Base-by-base conservation (phyloP, 495 filamentous ascomycete genomes). In the Thermochaetoides thermophila region DNA sequence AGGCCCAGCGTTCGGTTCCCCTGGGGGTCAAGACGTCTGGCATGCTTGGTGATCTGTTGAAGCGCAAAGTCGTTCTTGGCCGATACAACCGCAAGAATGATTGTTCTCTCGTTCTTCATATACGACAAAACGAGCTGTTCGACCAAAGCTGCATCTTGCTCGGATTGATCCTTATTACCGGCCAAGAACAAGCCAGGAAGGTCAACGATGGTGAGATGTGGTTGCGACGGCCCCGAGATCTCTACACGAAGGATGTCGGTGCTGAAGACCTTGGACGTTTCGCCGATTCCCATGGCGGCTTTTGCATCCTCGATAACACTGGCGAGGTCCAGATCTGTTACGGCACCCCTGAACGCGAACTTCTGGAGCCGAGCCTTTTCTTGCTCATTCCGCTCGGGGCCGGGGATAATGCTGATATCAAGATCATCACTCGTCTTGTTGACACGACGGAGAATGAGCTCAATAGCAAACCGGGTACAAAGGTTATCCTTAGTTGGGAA, bases 151-250 rank as follows among this genome's bases (percentile, higher is more conserved):
- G 66, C 61, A 31, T 64, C 67, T 7, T 48, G 40, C 14, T 63
- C 43, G 3, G 50, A 57, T 21, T 66, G 55, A 1, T 56, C 56
- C 8, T 60, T 58, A 7, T 57, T 70, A 0, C 43, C 53, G 0
- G 65, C 51, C 11, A 63, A 55, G 33, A 69, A 71, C 3, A 81
- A 52, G 0, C 75, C 74, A 1, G 78, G 76, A 11, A 81, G 59
- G 39, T 81, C 76, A 3, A 83, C 73, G 2, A 81, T 39, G 0
- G 69, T 77, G 10, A 84, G 56, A 16, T 81, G 69, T 0, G 71
- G 73, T 13, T 68, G 46, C 13, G 59, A 50, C 0, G 78, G 78
- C 0, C 72, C 73, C 1, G 45, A 56, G 3, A 83, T 72, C 31
- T 78, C 71, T 24, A 85, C 54, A 20, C 69, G 66, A 1, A 84